A percentile compares a stretch with the other conserved stretches of the same genome.
Evolutionary conservation across 2,329 filamentous ascomycete species (phyloP).

Genomic region (Fusarium euwallaceae): DNA sequence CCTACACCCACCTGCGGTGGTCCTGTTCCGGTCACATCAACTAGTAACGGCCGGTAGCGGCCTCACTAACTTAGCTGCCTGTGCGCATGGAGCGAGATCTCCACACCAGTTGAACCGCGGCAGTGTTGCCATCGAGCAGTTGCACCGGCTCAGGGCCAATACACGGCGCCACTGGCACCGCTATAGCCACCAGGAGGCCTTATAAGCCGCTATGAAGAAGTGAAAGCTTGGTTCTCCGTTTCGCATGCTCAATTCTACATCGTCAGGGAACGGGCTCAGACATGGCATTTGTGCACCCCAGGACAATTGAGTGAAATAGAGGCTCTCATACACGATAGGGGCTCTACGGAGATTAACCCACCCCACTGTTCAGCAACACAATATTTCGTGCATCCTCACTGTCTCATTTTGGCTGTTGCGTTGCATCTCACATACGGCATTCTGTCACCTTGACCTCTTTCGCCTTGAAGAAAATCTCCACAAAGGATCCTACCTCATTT

Average conservation of each 20-base stretch:
- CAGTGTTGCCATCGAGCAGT: background rate
- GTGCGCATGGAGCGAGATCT: background rate
- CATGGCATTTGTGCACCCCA: too few relatives aligned
- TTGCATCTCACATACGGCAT: background rate
- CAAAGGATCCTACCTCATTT: too few relatives aligned
- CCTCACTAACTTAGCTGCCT: background rate
- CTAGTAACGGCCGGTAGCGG: background rate
- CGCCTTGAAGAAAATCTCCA: background rate
- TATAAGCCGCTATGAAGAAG: too few relatives aligned
- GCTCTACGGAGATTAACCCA: background rate
- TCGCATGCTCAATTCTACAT: too few relatives aligned
- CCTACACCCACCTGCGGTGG: background rate
- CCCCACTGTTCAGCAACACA: background rate
- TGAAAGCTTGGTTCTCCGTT: too few relatives aligned
- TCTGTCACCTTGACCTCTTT: background rate
- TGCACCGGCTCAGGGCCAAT: background rate
- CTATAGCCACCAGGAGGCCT: too few relatives aligned
- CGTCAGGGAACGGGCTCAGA: too few relatives aligned
- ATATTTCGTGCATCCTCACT: background rate
- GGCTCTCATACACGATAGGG: background rate
- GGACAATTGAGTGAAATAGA: too few relatives aligned
- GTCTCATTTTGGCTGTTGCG: background rate
- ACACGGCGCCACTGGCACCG: background rate
- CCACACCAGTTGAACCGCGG: too few relatives aligned
- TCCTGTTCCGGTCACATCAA: background rate